Evolutionary conservation across 495 filamentous ascomycete species (phyloP).

Genomic region (Hypoxylon lenormandii): DNA sequence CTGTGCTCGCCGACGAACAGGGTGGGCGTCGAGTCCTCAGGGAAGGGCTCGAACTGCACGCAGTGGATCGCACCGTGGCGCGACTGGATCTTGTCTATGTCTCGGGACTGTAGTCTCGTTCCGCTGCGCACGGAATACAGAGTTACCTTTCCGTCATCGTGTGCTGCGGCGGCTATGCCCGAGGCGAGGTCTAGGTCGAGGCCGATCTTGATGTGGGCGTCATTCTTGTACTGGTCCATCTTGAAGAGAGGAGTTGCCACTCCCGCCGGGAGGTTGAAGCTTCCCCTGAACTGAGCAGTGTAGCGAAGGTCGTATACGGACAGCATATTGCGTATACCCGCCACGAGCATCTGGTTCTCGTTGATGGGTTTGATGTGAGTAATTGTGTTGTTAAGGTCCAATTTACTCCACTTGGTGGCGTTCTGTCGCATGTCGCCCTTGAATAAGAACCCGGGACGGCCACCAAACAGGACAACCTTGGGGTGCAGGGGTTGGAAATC

Average conservation of each 20-base stretch:
- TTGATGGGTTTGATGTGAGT: constrained; percentile 52
- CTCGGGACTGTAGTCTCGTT: constrained; percentile 37
- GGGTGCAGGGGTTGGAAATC: constrained; percentile 49
- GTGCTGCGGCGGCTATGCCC: constrained; percentile 57
- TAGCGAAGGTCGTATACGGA: constrained; percentile 58
- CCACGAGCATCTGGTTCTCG: constrained; percentile 53
- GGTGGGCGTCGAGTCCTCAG: constrained; percentile 47
- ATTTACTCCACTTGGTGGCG: constrained; percentile 27
- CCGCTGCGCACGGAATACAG: constrained; percentile 58
- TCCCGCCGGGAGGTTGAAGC: not conserved
- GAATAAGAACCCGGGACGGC: constrained; percentile 51
- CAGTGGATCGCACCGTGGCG: constrained; percentile 31
- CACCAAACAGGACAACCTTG: constrained; percentile 53
- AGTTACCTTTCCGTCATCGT: constrained; percentile 56
- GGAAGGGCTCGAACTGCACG: constrained; percentile 53
- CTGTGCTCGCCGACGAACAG: constrained; percentile 47
- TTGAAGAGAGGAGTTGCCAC: constrained; percentile 47
- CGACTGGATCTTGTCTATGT: constrained; percentile 25
- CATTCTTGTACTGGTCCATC: constrained; percentile 56
- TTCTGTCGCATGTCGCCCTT: constrained; percentile 51
- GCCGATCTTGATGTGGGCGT: constrained; percentile 51
- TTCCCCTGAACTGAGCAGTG: not conserved
- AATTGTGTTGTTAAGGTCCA: constrained; percentile 37
- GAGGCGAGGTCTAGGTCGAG: constrained; percentile 51
- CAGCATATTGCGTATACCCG: constrained; percentile 54